Evolutionary conservation across 768 basidiomycete genomes (phyloP).

Genomic region (Macrolepiota albuminosa): DNA sequence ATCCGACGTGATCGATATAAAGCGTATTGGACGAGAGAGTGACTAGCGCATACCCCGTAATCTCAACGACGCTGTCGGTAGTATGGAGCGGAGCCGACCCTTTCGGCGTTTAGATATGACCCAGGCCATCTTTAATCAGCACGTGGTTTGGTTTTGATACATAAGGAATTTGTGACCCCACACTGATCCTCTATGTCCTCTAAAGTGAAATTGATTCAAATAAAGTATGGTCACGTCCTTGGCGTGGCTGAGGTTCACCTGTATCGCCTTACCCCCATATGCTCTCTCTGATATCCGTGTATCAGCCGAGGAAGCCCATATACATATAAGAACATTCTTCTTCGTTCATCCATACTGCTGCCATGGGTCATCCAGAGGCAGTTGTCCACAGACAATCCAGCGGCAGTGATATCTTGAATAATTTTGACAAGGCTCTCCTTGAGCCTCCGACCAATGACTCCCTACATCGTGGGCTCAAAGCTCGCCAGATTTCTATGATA

Average conservation of each 20-base stretch:
- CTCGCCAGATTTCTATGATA: constrained; percentile 53
- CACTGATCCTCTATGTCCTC: too few species aligned
- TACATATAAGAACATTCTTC: not conserved
- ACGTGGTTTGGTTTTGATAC: too few species aligned
- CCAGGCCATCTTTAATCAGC: too few species aligned
- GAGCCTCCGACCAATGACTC: constrained; percentile 31
- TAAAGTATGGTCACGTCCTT: not conserved
- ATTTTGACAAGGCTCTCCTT: constrained; percentile 23
- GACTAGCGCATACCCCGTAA: too few species aligned
- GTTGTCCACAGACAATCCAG: constrained; percentile 14
- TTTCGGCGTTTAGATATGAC: too few species aligned
- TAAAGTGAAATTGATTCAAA: too few species aligned
- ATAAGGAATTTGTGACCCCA: too few species aligned
- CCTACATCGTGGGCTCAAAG: constrained; percentile 46
- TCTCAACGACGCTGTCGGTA: too few species aligned
- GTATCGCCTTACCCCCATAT: not conserved
- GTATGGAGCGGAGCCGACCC: too few species aligned
- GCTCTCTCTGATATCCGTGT: not conserved
- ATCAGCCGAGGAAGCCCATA: not conserved
- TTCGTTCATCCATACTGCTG: constrained; percentile 2
- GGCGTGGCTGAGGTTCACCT: not conserved
- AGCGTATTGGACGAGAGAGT: too few species aligned
- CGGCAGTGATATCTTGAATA: constrained; percentile 17
- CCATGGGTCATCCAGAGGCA: constrained; percentile 20
- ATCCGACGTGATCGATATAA: too few species aligned